A percentile compares a stretch with the other conserved stretches of the same genome.
Evolutionary conservation across 2,329 filamentous ascomycete genomes (phyloP).

Genomic region (Diaporthe australafricana): DNA sequence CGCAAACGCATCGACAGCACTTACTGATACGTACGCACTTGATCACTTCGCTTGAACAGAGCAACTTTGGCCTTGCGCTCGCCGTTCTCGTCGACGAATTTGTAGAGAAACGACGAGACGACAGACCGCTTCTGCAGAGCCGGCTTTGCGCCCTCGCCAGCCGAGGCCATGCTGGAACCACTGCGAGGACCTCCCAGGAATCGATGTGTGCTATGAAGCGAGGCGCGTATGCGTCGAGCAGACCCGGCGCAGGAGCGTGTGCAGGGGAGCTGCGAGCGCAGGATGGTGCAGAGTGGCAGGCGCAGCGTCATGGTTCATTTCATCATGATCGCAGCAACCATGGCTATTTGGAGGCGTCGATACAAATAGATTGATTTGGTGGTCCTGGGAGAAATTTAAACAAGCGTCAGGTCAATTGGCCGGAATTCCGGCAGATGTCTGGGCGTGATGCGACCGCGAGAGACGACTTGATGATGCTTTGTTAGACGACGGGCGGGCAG

Average conservation of each 20-base stretch:
- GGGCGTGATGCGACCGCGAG: not conserved
- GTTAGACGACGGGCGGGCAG: not conserved
- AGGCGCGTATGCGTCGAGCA: constrained; percentile 9
- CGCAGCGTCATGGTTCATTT: constrained; percentile 17
- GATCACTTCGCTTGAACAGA: constrained; percentile 70
- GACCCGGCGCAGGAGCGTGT: not conserved
- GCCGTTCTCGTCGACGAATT: constrained; percentile 49
- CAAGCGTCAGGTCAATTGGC: not conserved
- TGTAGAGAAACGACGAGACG: constrained; percentile 64
- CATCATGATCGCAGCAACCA: not conserved
- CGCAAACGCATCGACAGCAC: constrained; percentile 37
- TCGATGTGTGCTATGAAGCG: not conserved
- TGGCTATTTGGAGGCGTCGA: not conserved
- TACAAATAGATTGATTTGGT: not conserved
- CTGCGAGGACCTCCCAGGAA: not conserved
- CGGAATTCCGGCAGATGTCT: not conserved
- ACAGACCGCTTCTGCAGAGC: constrained; percentile 53
- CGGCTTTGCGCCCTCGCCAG: constrained; percentile 32
- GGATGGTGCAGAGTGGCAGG: constrained; percentile 1
- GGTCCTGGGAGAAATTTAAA: too few species aligned
- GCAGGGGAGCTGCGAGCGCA: constrained; percentile 10
- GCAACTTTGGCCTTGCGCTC: constrained; percentile 60
- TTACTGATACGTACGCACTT: constrained; percentile 71
- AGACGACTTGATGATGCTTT: not conserved
- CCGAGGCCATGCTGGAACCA: constrained; percentile 38